Percentiles rank a stretch among this genome's conserved stretches.
These are phyloP conservation scores for Cytospora piceae DNA, from an alignment of 2,329 filamentous ascomycete species.

Conservation along the genomic window DNA sequence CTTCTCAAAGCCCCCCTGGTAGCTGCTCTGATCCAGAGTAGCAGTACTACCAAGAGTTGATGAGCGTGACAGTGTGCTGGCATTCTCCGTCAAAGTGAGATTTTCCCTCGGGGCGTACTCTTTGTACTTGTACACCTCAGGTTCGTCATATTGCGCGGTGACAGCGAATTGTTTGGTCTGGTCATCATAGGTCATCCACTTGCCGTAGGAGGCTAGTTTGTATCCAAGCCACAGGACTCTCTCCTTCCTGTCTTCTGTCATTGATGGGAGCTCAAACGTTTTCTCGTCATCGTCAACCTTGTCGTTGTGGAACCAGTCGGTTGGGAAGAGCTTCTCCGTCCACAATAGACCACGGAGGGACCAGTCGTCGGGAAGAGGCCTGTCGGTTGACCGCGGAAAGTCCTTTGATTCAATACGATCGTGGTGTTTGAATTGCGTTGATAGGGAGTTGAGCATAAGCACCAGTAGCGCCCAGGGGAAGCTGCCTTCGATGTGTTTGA, in stretches of 20 bases:
- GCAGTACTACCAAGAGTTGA: constrained; percentile 20
- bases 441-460: constrained; percentile 44
- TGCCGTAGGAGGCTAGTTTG: constrained; percentile 46
- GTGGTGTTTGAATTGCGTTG: constrained; percentile 34
- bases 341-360: constrained; percentile 67
- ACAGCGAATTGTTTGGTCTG: constrained; percentile 45
- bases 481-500: constrained; percentile 46
- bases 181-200: constrained; percentile 52
- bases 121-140: not conserved
- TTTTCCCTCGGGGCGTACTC: constrained; percentile 9
- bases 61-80: constrained; percentile 7
- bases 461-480: constrained; percentile 47
- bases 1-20: constrained; percentile 1
- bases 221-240: constrained; percentile 63
- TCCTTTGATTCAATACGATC: constrained; percentile 44
- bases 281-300: constrained; percentile 71
- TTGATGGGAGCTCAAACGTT: constrained; percentile 63
- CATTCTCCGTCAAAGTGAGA: constrained; percentile 1
- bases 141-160: constrained; percentile 40
- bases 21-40: constrained; percentile 5
- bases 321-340: constrained; percentile 60
- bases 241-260: constrained; percentile 59
- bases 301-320: constrained; percentile 60
- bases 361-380: constrained; percentile 71
- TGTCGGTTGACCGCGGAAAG: constrained; percentile 53